Base-by-base conservation (phyloP, 176 grass and related monocot species). In the Zoysia japonica region DNA sequence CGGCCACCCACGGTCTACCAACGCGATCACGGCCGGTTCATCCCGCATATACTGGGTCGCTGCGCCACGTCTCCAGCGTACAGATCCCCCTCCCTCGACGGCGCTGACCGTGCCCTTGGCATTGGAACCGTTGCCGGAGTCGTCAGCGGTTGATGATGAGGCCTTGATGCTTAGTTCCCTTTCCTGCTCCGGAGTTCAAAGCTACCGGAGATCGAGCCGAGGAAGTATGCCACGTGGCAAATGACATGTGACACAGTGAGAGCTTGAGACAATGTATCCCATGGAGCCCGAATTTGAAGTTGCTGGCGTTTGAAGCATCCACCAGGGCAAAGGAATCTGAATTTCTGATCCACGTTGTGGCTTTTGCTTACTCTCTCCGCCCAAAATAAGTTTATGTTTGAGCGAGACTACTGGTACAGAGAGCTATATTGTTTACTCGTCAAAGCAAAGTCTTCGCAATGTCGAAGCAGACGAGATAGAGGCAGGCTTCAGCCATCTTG, bases 21-120 rank as follows among this genome's bases (percentile, higher is more conserved):
- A 68, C 60, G 20, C 71, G 61, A 40, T 62, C 28, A 28, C 28
- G 28, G 37, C 57, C 80, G 70, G 45, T 77, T 80, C 6, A 76
- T 48, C 6, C 90, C 90, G 62, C 70, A 75, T 66, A 93, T 70
- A 28, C 28, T 28, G 45, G 78, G 87, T 52, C 90, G 68, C 48
- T 93, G 90, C 45, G 87, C 90, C 78, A 89, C 90, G 38, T 84
- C 84, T n/a, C 88, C 84, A 8, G 84, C 70, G 15, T 90, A 87
- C 6, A 82, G 61, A 44, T 82, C 73, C 14, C 62, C 75, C 67
- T 84, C 62, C 75, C 67, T 84, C 63, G 79, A 56, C 54, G 74
- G 41, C 52, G 83, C 28, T 28, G 28, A 28, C 28, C 28, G 28
- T 87, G 53, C 64, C 39, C 6, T 43, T 41, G 28, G 68, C 7